Evolutionary conservation across 305 asterid species (phyloP).

Genomic region (Fraxinus greggii): DNA sequence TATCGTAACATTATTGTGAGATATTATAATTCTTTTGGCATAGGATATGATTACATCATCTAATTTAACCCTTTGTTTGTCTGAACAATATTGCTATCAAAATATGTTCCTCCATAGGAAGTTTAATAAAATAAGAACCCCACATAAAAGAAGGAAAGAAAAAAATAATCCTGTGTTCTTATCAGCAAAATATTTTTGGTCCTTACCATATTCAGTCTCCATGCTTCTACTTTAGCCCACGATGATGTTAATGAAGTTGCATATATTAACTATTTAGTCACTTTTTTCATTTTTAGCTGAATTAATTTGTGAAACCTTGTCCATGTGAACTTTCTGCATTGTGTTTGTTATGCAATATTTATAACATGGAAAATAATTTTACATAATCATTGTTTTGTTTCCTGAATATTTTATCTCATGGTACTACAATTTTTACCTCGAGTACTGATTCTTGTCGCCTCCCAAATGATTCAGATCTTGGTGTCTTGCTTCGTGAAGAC

Average conservation of each 20-base stretch:
- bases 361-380: conserved; percentile 4
- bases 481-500: conserved; percentile 98
- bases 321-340: neutral
- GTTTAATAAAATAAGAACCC: neutral
- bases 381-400: conserved; percentile 2
- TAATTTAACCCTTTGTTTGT: neutral
- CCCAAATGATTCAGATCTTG: conserved; percentile 58
- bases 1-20: conserved; percentile 1
- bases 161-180: neutral
- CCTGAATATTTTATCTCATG: conserved; percentile 19
- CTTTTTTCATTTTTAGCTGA: conserved; percentile 1
- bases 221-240: neutral
- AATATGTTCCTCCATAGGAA: neutral
- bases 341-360: conserved; percentile 12
- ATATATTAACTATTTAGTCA: neutral
- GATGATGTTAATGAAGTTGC: neutral
- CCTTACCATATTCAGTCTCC: neutral
- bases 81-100: neutral
- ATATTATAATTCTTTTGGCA: conserved; percentile 6
- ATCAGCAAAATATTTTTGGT: neutral
- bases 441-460: conserved; percentile 26
- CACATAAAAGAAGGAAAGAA: neutral
- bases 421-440: conserved; percentile 3
- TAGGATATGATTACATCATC: neutral
- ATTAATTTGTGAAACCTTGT: conserved; percentile 3